Evolutionary conservation across 768 basidiomycete genomes (phyloP).

Genomic region (Mycena leptocephala): DNA sequence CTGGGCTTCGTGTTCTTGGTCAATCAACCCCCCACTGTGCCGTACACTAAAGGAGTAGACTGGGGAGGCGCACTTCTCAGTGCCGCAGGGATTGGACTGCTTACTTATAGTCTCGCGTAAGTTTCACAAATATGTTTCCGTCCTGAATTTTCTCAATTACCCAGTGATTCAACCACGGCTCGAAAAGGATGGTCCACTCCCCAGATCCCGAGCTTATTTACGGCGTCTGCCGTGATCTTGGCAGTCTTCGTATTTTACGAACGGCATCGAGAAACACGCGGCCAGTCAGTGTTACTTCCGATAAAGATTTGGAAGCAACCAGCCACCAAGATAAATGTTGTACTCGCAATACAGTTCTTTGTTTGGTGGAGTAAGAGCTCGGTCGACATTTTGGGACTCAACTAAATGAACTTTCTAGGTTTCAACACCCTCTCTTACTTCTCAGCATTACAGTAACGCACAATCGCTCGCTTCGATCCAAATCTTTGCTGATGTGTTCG

Average conservation of each 20-base stretch:
- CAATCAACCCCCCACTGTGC: constrained; percentile 33
- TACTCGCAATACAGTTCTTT: constrained; percentile 50
- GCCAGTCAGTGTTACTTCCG: constrained; percentile 49
- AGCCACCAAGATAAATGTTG: constrained; percentile 45
- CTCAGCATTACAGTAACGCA: constrained; percentile 45
- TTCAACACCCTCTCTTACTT: constrained; percentile 53
- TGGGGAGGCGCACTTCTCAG: constrained; percentile 54
- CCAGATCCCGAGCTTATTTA: constrained; percentile 48
- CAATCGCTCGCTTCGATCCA: neutral
- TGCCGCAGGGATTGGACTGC: constrained; percentile 49
- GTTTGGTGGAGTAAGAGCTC: constrained; percentile 40
- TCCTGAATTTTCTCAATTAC: neutral
- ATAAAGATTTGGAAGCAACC: constrained; percentile 51
- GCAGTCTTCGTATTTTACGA: constrained; percentile 48
- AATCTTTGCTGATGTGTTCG: neutral
- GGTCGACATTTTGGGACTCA: neutral
- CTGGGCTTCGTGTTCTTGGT: constrained; percentile 42
- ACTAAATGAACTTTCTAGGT: constrained; percentile 31
- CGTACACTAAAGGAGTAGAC: constrained; percentile 52
- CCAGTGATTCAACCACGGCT: constrained; percentile 49
- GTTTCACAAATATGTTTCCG: constrained; percentile 8
- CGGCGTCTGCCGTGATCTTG: constrained; percentile 45
- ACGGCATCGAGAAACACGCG: constrained; percentile 44
- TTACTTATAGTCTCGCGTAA: constrained; percentile 53
- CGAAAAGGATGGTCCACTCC: constrained; percentile 51